Conservation (phyloP, 2,329 filamentous ascomycete genomes). For the Colletotrichum falcatum region DNA sequence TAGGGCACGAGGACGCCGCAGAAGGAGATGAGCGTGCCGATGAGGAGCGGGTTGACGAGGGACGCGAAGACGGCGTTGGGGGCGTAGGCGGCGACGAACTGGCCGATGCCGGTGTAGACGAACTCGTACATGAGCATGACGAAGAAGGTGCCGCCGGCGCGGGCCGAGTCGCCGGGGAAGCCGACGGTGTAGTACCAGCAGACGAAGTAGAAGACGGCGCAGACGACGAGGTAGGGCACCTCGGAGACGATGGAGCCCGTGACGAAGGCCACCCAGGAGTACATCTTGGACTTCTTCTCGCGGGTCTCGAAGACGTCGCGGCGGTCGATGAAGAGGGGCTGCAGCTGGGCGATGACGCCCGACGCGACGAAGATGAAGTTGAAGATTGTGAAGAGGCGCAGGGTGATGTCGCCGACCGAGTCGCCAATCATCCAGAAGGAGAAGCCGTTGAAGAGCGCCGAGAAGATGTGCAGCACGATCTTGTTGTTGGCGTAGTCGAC, state of each 20-base stretch:
- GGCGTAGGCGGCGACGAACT: slow-evolving; percentile 72
- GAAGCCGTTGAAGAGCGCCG: slow-evolving; percentile 71
- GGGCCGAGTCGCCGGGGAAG: slow-evolving; percentile 56
- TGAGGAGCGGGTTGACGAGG: slow-evolving; percentile 66
- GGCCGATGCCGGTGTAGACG: slow-evolving; percentile 70
- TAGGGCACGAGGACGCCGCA: slow-evolving; percentile 82
- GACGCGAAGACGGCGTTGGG: slow-evolving; percentile 71
- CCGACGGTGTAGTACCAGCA: slow-evolving; percentile 72
- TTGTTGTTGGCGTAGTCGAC: slow-evolving; percentile 76
- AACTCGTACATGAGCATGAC: slow-evolving; percentile 71
- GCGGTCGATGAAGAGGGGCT: slow-evolving; percentile 68
- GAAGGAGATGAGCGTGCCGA: slow-evolving; percentile 74
- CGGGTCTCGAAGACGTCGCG: slow-evolving; percentile 69
- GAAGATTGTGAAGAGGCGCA: slow-evolving; percentile 70
- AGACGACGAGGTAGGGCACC: slow-evolving; percentile 59
- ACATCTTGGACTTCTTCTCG: slow-evolving; percentile 72
- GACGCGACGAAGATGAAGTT: slow-evolving; percentile 73
- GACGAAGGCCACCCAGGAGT: slow-evolving; percentile 70
- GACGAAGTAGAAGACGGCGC: slow-evolving; percentile 60
- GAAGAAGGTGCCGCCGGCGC: slow-evolving; percentile 65
- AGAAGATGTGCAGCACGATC: slow-evolving; percentile 65
- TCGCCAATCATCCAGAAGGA: slow-evolving; percentile 70
- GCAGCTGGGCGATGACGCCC: slow-evolving; percentile 68
- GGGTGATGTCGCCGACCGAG: slow-evolving; percentile 62
- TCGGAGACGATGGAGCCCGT: slow-evolving; percentile 63